These are phyloP conservation scores for Gnomoniopsis smithogilvyi DNA, from an alignment of 2,329 filamentous ascomycete genomes.

Conservation along the genomic window DNA sequence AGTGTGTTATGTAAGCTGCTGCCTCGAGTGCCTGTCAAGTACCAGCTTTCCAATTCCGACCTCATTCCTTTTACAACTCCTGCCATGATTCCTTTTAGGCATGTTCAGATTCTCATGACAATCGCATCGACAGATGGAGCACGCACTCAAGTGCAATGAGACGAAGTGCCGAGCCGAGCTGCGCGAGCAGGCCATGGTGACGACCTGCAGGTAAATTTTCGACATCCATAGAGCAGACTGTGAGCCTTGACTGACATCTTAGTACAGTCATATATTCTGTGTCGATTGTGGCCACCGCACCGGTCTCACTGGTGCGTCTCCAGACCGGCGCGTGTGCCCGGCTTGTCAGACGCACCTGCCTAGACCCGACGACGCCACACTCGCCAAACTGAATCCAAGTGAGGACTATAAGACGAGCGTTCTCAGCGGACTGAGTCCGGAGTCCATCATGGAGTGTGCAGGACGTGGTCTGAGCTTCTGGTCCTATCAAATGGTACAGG, in stretches of 20 bases:
- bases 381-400: conserved; percentile 69
- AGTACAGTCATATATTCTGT: conserved; percentile 78
- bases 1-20: not conserved
- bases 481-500: conserved; percentile 80
- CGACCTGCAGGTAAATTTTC: conserved; percentile 71
- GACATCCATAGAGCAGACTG: conserved; percentile 11
- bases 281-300: conserved; percentile 65
- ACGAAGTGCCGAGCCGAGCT: conserved; percentile 72
- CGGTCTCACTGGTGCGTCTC: conserved; percentile 55
- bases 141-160: conserved; percentile 73
- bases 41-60: not conserved
- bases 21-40: not conserved
- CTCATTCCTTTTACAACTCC: not conserved
- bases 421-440: conserved; percentile 77
- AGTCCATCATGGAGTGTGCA: conserved; percentile 81
- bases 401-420: conserved; percentile 91
- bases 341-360: conserved; percentile 68
- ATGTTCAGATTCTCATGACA: not conserved
- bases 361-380: conserved; percentile 72
- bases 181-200: conserved; percentile 72
- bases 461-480: conserved; percentile 78
- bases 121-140: conserved; percentile 57
- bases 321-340: conserved; percentile 61
- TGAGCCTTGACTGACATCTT: not conserved
- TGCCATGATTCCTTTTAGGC: not conserved